Evolutionary conservation across 495 filamentous ascomycete genomes (phyloP).

Genomic region (Xylaria grammica): DNA sequence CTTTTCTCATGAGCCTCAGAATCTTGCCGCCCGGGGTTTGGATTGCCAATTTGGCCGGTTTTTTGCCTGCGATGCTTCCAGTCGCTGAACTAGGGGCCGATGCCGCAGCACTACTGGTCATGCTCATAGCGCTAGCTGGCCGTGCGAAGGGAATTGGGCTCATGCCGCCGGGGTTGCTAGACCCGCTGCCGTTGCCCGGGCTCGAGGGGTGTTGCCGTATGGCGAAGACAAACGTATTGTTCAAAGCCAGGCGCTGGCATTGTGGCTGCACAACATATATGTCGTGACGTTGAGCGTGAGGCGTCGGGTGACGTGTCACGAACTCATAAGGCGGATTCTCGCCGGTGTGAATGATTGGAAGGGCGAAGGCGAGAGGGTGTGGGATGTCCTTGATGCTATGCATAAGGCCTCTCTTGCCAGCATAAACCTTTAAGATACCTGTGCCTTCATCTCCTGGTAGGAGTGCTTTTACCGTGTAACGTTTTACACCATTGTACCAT

Average conservation of each 20-base stretch:
- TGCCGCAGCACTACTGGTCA: slow-evolving; percentile 69
- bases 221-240: slow-evolving; percentile 97
- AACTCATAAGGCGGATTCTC: slow-evolving; percentile 95
- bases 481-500: slow-evolving; percentile 85
- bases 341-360: slow-evolving; percentile 88
- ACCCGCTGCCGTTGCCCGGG: slow-evolving; percentile 37
- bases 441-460: slow-evolving; percentile 89
- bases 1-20: slow-evolving; percentile 84
- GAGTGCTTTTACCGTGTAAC: slow-evolving; percentile 89
- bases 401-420: slow-evolving; percentile 92
- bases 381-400: slow-evolving; percentile 94
- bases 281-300: slow-evolving; percentile 94
- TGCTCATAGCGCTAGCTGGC: slow-evolving; percentile 81
- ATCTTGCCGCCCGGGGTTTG: slow-evolving; percentile 97
- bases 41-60: slow-evolving; percentile 94
- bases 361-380: slow-evolving; percentile 85
- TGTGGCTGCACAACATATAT: slow-evolving; percentile 96
- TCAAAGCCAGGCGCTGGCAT: slow-evolving; percentile 81
- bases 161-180: slow-evolving; percentile 58
- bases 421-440: slow-evolving; percentile 90
- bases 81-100: slow-evolving; percentile 58
- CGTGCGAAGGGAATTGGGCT: slow-evolving; percentile 75
- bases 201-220: slow-evolving; percentile 90
- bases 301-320: slow-evolving; percentile 89
- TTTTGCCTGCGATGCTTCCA: slow-evolving; percentile 58